phyloP scores from a whole-genome alignment of 345 rosid species.

The Kandelia obovata region DNA sequence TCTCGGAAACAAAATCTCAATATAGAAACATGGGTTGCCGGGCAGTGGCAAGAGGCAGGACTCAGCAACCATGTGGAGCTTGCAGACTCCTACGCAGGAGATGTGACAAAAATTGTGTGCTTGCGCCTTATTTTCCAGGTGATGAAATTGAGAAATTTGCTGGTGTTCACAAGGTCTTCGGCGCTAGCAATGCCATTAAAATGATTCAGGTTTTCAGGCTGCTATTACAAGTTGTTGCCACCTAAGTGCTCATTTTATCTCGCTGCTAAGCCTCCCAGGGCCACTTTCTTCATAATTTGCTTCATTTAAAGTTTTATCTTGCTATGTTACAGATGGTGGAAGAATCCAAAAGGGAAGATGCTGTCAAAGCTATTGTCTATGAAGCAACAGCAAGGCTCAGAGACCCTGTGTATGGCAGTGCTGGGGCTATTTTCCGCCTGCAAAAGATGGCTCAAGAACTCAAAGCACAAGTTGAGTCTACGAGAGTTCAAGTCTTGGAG shows the following conservation, averaged over 20 bases:
- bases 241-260: too few species aligned
- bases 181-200: constrained; percentile 42
- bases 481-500: constrained; percentile 4
- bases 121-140: constrained; percentile 28
- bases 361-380: constrained; percentile 28
- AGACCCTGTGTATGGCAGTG: constrained; percentile 35
- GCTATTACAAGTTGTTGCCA: too few species aligned
- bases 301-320: too few species aligned
- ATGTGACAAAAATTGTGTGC: constrained; percentile 26
- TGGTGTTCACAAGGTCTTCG: constrained; percentile 36
- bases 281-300: background rate
- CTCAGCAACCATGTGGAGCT: constrained; percentile 25
- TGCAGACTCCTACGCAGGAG: constrained; percentile 31
- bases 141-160: constrained; percentile 28
- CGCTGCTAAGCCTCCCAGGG: background rate
- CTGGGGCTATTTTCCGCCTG: constrained; percentile 24
- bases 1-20: background rate
- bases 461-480: constrained; percentile 14
- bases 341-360: constrained; percentile 34
- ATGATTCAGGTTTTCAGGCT: constrained; percentile 28
- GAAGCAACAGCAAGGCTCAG: constrained; percentile 39
- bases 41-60: background rate
- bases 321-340: constrained; percentile 26
- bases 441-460: constrained; percentile 31
- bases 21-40: background rate